Evolutionary conservation across 495 filamentous ascomycete genomes (phyloP), one percentile per base, ranked within the genome.

Genomic region (Hypoxylon rickii): DNA sequence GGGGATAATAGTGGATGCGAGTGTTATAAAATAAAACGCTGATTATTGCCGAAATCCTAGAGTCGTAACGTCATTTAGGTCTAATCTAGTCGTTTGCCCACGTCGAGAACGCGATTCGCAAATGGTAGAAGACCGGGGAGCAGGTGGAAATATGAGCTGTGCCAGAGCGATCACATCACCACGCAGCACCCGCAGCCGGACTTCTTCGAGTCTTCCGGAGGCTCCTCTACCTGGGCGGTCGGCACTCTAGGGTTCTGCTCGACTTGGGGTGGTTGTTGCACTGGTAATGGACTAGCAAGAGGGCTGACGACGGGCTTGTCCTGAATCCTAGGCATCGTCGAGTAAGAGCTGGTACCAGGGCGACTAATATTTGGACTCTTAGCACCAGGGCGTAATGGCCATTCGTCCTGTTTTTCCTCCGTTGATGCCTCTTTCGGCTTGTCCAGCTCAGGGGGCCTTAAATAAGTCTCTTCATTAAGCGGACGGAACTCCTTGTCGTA

Each of bases 401-500:
- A 79, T 10, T 79, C 77, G 2, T 56, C 68, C 44, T 66, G 69
- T 51, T 63, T 55, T 36, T 64, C 62, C 40, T 71, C 61, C 3
- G 56, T 55, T 3, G n/a, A n/a, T n/a, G n/a, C n/a, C 10, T 77
- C 69, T 37, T 74, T 63, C 0, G 60, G 54, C 39, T 73, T 74
- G 24, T 72, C 67, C 41, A 73, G 24, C 15, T 81, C 75, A 1
- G 79, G 76, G 3, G 76, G 79, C 44, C 80, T 76, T 15, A 69
- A 50, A 38, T 76, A 76, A 13, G 71, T 70, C 46, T 79, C 76
- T 38, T 82, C 77, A 15, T 88, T 89, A 24, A 96, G 75, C 21
- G 90, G 86, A 19, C 84, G 83, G 74, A 96, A 89, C 61, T 94
- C 83, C 55, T 83, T 85, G 68, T 96, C 92, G 69, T 93, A 95